Conservation (phyloP, 2,329 filamentous ascomycete genomes). For the Fusarium nisikadoi region DNA sequence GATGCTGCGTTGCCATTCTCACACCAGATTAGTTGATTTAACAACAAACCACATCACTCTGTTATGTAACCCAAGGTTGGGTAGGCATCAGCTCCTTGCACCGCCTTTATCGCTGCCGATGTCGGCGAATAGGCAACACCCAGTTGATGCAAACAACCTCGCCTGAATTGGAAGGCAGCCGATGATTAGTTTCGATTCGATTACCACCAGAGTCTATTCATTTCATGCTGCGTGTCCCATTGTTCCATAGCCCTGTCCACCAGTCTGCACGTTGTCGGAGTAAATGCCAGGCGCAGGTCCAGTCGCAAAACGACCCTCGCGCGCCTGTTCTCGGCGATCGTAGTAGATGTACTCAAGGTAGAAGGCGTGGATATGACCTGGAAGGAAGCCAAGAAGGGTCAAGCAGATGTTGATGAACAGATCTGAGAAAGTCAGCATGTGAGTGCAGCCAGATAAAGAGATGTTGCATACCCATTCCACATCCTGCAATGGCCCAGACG, state of each 20-base stretch:
- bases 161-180: background rate
- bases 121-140: background rate
- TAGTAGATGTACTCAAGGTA: conserved; percentile 88
- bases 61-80: background rate
- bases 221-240: conserved; percentile 50
- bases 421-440: conserved; percentile 51
- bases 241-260: conserved; percentile 73
- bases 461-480: conserved; percentile 60
- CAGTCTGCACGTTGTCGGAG: conserved; percentile 76
- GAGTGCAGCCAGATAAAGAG: background rate
- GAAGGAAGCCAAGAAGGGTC: conserved; percentile 76
- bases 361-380: conserved; percentile 83
- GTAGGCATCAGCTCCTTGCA: background rate
- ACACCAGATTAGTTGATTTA: background rate
- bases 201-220: background rate
- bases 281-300: conserved; percentile 75
- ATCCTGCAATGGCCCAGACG: conserved; percentile 72
- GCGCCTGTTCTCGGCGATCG: conserved; percentile 73
- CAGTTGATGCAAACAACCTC: background rate
- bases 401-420: conserved; percentile 74
- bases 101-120: background rate
- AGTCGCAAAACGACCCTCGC: conserved; percentile 64
- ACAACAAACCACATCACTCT: background rate
- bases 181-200: background rate
- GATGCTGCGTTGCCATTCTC: background rate